Percentiles rank a stretch among this genome's conserved stretches.
Conservation (phyloP, 257 asterid species). For the Nicotiana attenuata region DNA sequence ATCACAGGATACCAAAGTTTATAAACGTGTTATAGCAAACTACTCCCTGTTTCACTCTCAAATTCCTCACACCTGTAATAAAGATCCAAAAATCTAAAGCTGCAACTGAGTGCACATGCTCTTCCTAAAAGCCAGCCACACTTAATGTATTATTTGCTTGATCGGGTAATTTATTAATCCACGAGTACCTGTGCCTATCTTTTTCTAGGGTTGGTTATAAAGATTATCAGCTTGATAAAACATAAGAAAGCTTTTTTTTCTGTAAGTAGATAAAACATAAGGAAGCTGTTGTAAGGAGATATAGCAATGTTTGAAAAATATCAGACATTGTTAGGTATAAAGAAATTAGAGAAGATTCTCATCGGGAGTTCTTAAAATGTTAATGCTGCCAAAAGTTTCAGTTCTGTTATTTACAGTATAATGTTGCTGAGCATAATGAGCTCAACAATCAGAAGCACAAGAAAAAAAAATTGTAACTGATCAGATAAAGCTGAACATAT, state of each 20-base stretch:
- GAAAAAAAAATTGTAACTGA: not conserved
- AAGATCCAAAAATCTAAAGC: not conserved
- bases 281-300: not conserved
- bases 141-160: not conserved
- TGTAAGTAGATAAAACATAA: not conserved
- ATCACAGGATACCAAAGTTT: not conserved
- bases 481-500: slow-evolving; percentile 5
- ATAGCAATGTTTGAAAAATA: not conserved
- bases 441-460: not conserved
- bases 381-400: not conserved
- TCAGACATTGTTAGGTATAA: not conserved
- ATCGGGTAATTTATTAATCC: not conserved
- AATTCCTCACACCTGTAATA: not conserved
- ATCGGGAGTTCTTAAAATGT: not conserved
- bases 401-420: not conserved
- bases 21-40: not conserved
- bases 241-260: too few relatives aligned
- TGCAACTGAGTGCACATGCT: not conserved
- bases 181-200: not conserved
- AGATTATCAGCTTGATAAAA: not conserved
- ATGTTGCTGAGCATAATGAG: not conserved
- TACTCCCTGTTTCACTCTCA: not conserved
- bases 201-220: not conserved
- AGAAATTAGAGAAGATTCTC: not conserved
- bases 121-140: too few relatives aligned